Evolutionary conservation across 2,329 filamentous ascomycete species (phyloP).

Genomic region (Hymenoscyphus fraxineus): DNA sequence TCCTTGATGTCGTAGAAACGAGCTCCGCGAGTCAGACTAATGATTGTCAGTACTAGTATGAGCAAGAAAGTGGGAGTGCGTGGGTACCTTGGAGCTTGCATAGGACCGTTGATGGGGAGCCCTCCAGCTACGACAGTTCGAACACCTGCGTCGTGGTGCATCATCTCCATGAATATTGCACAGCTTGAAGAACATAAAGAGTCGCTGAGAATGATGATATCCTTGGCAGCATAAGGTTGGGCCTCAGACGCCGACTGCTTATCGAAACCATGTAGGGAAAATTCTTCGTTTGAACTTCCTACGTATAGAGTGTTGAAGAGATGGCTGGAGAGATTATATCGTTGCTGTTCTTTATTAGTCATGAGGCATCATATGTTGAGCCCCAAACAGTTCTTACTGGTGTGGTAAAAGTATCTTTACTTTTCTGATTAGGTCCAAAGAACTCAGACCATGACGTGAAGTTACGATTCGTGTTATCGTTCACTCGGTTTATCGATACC

Average conservation of each 20-base stretch:
- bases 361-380: not conserved
- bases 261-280: slow-evolving; percentile 31
- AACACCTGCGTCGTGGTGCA: slow-evolving; percentile 50
- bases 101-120: slow-evolving; percentile 43
- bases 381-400: slow-evolving; percentile 13
- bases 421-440: slow-evolving; percentile 19
- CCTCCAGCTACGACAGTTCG: slow-evolving; percentile 52
- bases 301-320: slow-evolving; percentile 25
- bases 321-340: slow-evolving; percentile 23
- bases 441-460: slow-evolving; percentile 27
- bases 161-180: slow-evolving; percentile 52
- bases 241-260: slow-evolving; percentile 19
- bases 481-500: slow-evolving; percentile 21
- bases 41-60: not conserved
- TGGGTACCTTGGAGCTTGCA: slow-evolving; percentile 44
- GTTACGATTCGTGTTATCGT: slow-evolving; percentile 20
- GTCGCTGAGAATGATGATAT: slow-evolving; percentile 50
- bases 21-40: slow-evolving; percentile 43
- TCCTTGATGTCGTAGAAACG: slow-evolving; percentile 33
- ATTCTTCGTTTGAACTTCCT: slow-evolving; percentile 20
- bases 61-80: not conserved
- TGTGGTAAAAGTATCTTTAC: slow-evolving; percentile 26
- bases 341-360: slow-evolving; percentile 17
- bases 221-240: slow-evolving; percentile 37
- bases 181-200: slow-evolving; percentile 58